These are phyloP conservation scores for Trametes coccinea DNA, from an alignment of 768 basidiomycete genomes.

Conservation along the genomic window DNA sequence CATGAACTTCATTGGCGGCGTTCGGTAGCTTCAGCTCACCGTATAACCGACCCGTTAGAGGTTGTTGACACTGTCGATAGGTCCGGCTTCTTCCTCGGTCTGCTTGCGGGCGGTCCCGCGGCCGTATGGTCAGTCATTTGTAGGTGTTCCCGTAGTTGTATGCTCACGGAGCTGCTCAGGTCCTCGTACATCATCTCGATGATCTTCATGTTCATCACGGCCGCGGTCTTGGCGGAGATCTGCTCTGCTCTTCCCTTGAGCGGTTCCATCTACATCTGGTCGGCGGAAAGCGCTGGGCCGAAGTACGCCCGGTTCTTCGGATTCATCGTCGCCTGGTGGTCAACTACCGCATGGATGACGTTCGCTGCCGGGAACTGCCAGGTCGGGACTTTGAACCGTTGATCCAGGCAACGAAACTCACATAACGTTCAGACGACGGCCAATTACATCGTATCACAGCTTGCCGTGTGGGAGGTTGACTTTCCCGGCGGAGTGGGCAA, in stretches of 20 bases:
- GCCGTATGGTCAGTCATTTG: slow-evolving; percentile 67
- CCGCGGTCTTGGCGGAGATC: slow-evolving; percentile 84
- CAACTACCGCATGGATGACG: slow-evolving; percentile 95
- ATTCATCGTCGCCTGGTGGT: slow-evolving; percentile 92
- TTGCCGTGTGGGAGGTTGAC: slow-evolving; percentile 75
- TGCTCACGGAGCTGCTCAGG: slow-evolving; percentile 43
- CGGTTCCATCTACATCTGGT: slow-evolving; percentile 95
- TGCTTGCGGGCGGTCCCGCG: slow-evolving; percentile 83
- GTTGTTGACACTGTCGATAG: slow-evolving; percentile 39
- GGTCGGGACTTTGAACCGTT: slow-evolving; percentile 39
- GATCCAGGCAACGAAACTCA: background rate
- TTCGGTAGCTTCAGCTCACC: slow-evolving; percentile 51
- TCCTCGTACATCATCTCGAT: slow-evolving; percentile 82
- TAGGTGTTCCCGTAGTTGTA: background rate
- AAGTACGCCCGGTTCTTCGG: slow-evolving; percentile 86
- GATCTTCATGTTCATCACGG: slow-evolving; percentile 87
- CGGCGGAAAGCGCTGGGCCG: slow-evolving; percentile 87
- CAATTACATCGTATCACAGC: slow-evolving; percentile 85
- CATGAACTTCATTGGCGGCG: slow-evolving; percentile 88
- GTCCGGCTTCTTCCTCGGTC: slow-evolving; percentile 76
- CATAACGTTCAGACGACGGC: slow-evolving; percentile 64
- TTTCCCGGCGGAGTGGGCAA: slow-evolving; percentile 79
- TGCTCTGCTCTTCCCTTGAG: slow-evolving; percentile 86
- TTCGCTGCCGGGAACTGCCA: slow-evolving; percentile 88
- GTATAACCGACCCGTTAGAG: background rate